phyloP scores from a whole-genome alignment of 345 rosid species.

The Ceriops tagal region DNA sequence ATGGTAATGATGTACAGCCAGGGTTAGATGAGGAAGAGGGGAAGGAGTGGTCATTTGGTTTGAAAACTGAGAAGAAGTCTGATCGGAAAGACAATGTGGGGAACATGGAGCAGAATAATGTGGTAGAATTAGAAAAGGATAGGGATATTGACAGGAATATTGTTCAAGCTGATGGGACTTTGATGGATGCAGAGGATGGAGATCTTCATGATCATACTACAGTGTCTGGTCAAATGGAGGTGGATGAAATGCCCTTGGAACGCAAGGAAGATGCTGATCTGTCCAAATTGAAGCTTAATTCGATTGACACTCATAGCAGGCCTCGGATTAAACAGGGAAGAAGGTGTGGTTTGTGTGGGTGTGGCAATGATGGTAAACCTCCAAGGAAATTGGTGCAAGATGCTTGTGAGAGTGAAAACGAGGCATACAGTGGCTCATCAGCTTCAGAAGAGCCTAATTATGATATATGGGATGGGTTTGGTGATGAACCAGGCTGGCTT shows the following conservation, averaged over 20 bases:
- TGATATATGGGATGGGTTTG: slow-evolving; percentile 94
- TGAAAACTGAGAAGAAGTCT: slow-evolving; percentile 26
- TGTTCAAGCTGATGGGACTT: slow-evolving; percentile 24
- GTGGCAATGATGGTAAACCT: slow-evolving; percentile 90
- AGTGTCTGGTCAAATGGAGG: slow-evolving; percentile 30
- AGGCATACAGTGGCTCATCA: slow-evolving; percentile 73
- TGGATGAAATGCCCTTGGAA: slow-evolving; percentile 38
- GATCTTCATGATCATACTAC: slow-evolving; percentile 24
- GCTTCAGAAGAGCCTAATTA: slow-evolving; percentile 81
- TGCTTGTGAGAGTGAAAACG: slow-evolving; percentile 71
- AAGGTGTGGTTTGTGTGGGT: slow-evolving; percentile 89
- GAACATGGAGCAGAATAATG: slow-evolving; percentile 18
- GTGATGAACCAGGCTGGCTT: slow-evolving; percentile 93
- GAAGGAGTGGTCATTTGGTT: slow-evolving; percentile 20
- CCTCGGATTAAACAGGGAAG: slow-evolving; percentile 72
- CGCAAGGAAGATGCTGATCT: slow-evolving; percentile 28
- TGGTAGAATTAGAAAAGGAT: slow-evolving; percentile 3
- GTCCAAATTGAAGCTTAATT: slow-evolving; percentile 28
- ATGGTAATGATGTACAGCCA: slow-evolving; percentile 20
- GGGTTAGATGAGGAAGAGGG: slow-evolving; percentile 30
- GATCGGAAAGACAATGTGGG: slow-evolving; percentile 25
- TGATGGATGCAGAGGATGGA: slow-evolving; percentile 30
- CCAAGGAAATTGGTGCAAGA: slow-evolving; percentile 71
- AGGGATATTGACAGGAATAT: slow-evolving; percentile 19
- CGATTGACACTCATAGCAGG: slow-evolving; percentile 32